A percentile compares a stretch with the other conserved stretches of the same genome.
Conservation (phyloP, 768 basidiomycete species). For the Cytidiella melzeri region DNA sequence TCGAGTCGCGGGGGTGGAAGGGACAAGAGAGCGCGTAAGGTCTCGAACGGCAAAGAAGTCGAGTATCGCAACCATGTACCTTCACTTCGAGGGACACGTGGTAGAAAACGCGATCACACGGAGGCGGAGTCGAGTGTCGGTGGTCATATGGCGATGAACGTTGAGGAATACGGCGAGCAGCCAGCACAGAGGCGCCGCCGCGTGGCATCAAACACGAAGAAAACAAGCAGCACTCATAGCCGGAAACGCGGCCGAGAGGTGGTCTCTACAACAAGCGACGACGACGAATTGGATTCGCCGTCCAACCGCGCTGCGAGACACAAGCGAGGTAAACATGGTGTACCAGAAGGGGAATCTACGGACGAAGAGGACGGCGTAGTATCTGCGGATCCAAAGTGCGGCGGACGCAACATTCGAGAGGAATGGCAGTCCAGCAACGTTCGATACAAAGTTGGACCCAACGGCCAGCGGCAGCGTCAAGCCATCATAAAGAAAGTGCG, state of each 20-base stretch:
- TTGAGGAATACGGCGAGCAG: constrained; percentile 33
- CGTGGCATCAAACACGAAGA: constrained; percentile 47
- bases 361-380: constrained; percentile 42
- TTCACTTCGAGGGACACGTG: constrained; percentile 25
- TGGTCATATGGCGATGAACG: constrained; percentile 41
- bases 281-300: constrained; percentile 34
- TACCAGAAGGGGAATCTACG: constrained; percentile 35
- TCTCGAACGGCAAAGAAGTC: constrained; percentile 4
- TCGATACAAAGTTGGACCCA: constrained; percentile 62
- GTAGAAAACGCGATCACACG: constrained; percentile 72
- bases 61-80: constrained; percentile 6
- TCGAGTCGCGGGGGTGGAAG: constrained; percentile 30
- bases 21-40: constrained; percentile 38
- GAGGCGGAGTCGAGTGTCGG: constrained; percentile 71
- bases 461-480: constrained; percentile 64
- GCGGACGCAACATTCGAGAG: constrained; percentile 59
- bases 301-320: constrained; percentile 33
- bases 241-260: constrained; percentile 63
- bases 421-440: constrained; percentile 72
- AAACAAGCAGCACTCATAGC: constrained; percentile 42
- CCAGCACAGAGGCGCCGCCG: constrained; percentile 46
- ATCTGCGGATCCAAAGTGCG: constrained; percentile 46
- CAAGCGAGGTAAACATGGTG: constrained; percentile 44
- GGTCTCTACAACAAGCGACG: constrained; percentile 28
- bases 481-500: constrained; percentile 66